These are phyloP conservation scores for Apiospora kogelbergensis DNA, from an alignment of 2,329 filamentous ascomycete genomes.

Conservation along the genomic window DNA sequence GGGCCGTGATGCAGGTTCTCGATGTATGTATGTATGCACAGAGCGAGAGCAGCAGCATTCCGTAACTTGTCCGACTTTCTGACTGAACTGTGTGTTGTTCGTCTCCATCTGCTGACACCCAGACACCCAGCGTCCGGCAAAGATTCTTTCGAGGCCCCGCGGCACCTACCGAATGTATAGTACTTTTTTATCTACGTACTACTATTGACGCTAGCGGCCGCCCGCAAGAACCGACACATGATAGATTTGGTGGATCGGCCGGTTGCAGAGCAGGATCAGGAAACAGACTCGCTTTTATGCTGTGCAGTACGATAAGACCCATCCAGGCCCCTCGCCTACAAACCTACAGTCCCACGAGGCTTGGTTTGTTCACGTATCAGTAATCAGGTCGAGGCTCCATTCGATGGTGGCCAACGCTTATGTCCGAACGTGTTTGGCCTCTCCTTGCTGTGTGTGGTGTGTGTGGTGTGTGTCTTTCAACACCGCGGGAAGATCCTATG, in stretches of 20 bases:
- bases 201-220: background rate
- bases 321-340: background rate
- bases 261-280: background rate
- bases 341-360: background rate
- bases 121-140: background rate
- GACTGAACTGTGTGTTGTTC: background rate
- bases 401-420: background rate
- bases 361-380: background rate
- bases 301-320: background rate
- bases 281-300: background rate
- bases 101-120: background rate
- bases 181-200: no score
- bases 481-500: background rate
- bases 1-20: no score
- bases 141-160: background rate
- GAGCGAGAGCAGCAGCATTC: background rate
- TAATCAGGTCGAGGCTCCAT: background rate
- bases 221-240: background rate
- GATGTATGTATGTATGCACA: no score
- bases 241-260: conserved; percentile 3
- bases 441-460: no score
- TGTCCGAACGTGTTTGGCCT: background rate
- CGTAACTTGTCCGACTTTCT: background rate
- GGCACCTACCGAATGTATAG: background rate
- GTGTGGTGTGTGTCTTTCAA: background rate